These are phyloP conservation scores for Trichophyton benhamiae DNA, from an alignment of 2,329 filamentous ascomycete species.

Conservation along the genomic window DNA sequence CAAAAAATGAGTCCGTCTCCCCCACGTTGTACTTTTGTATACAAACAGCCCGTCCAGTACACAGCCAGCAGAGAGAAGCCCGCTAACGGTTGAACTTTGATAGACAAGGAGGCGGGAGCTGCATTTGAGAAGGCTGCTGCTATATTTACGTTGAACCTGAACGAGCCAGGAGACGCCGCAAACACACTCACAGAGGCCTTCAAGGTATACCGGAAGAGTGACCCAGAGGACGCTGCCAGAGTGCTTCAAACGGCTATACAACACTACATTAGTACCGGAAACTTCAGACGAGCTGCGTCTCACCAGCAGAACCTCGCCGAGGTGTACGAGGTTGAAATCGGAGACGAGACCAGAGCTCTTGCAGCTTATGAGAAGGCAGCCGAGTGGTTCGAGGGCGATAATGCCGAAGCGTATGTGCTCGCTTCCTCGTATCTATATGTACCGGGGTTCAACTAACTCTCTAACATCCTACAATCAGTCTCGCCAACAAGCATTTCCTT, in stretches of 20 bases:
- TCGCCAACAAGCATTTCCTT: constrained; percentile 86
- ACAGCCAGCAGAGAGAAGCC: not conserved
- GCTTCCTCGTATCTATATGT: not conserved
- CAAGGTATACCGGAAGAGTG: constrained; percentile 82
- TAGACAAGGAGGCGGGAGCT: constrained; percentile 73
- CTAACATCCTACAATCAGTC: constrained; percentile 33
- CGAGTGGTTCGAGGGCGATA: constrained; percentile 78
- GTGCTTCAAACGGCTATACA: constrained; percentile 68
- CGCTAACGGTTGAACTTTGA: not conserved
- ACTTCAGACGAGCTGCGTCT: constrained; percentile 78
- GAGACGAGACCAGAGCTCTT: constrained; percentile 64
- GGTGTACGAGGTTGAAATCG: constrained; percentile 69
- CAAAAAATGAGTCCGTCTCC: constrained; percentile 59
- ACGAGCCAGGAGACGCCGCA: constrained; percentile 84
- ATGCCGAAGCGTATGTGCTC: constrained; percentile 59
- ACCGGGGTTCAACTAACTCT: not conserved
- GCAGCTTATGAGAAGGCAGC: constrained; percentile 77
- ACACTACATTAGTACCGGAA: constrained; percentile 79
- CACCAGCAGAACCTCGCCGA: constrained; percentile 85
- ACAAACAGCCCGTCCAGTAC: not conserved
- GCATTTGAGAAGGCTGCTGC: constrained; percentile 77
- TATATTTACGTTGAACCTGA: constrained; percentile 67
- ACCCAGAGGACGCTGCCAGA: constrained; percentile 68
- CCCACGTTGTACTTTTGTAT: constrained; percentile 4
- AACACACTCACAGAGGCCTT: constrained; percentile 82